Base-by-base conservation (phyloP, 1,284 basidiomycete genomes). In the Ganoderma boninense region DNA sequence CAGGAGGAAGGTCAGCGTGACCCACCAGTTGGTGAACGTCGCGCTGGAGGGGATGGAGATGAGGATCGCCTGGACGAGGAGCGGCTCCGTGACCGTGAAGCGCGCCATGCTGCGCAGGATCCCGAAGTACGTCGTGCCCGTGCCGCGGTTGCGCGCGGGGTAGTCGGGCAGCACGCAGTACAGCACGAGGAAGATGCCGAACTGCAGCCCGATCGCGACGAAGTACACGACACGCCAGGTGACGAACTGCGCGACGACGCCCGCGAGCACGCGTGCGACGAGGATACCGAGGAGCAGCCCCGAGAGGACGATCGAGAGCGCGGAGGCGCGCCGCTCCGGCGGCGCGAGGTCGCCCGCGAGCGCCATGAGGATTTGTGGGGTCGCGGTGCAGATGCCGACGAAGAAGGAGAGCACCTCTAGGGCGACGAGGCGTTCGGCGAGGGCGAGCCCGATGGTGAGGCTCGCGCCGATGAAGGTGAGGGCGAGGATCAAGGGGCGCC, bases 291-390 rank as follows among this genome's bases (percentile, higher is more conserved):
- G 75, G 20, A 88, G 82, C 10, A 89, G 77, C 0, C 87, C 87
- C 0, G 84, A 82, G 35, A 89, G 76, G 4, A 87, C 86, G 70
- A 88, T 85, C 4, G 85, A 85, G 65, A 90, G 84, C 3, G 86
- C 83, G 46, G 82, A 81, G 0, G 86, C 87, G 32, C 87, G 81
- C 26, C 82, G 80, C 32, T 86, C 80, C 0, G 85, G 82, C n/a
- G 84, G 86, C 0, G 87, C 86, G 8, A 89, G 81, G 76, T 90
- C 87, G 2, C 85, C 87, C 1, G 87, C 85, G 66, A 89, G 84
- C 0, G 87, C 87, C 40, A 89, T 83, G 70, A 88, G 83, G 62
- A 84, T 79, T 67, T 84, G 82, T 0, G 84, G 83, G 0, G 79
- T 74, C 59, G 88, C 84, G 18, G 84, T 84, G 64, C 80, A 76